Evolutionary conservation across 495 filamentous ascomycete species (phyloP).

Genomic region (Aspergillus panamensis): DNA sequence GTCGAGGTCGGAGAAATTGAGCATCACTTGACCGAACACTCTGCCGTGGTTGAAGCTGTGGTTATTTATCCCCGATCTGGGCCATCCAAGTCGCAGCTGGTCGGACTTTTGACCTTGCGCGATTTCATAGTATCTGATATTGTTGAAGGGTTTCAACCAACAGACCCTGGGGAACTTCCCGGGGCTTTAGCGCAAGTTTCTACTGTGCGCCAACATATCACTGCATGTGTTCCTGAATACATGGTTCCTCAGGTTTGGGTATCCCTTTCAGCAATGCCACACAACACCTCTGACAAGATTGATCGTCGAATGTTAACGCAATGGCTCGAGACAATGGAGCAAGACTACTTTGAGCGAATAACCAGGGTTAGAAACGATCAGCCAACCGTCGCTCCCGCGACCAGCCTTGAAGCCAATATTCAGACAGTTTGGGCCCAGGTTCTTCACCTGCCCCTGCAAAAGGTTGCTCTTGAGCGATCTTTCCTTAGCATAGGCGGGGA

Average conservation of each 20-base stretch:
- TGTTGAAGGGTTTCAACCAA: conserved; percentile 2
- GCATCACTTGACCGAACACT: conserved; percentile 22
- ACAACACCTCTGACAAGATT: conserved; percentile 40
- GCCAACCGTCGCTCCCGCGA: background rate
- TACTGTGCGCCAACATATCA: conserved; percentile 5
- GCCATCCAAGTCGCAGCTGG: conserved; percentile 6
- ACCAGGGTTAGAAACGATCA: background rate
- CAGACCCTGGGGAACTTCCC: background rate
- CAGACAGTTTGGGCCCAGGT: conserved; percentile 23
- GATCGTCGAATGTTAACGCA: conserved; percentile 27
- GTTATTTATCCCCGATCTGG: conserved; percentile 13
- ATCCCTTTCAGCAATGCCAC: conserved; percentile 25
- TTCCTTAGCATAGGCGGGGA: conserved; percentile 34
- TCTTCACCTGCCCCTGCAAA: conserved; percentile 17
- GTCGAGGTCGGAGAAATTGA: conserved; percentile 44
- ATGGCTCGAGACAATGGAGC: conserved; percentile 15
- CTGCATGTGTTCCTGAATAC: conserved; percentile 14
- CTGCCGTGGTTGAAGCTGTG: conserved; percentile 10
- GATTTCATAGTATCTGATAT: background rate
- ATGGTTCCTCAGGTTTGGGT: conserved; percentile 29
- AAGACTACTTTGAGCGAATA: background rate
- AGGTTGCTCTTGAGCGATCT: conserved; percentile 18
- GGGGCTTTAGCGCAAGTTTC: conserved; percentile 1
- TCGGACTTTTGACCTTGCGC: conserved; percentile 10
- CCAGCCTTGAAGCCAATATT: conserved; percentile 4